Conservation (phyloP, 1,284 basidiomycete species). For the Marasmius oreades region DNA sequence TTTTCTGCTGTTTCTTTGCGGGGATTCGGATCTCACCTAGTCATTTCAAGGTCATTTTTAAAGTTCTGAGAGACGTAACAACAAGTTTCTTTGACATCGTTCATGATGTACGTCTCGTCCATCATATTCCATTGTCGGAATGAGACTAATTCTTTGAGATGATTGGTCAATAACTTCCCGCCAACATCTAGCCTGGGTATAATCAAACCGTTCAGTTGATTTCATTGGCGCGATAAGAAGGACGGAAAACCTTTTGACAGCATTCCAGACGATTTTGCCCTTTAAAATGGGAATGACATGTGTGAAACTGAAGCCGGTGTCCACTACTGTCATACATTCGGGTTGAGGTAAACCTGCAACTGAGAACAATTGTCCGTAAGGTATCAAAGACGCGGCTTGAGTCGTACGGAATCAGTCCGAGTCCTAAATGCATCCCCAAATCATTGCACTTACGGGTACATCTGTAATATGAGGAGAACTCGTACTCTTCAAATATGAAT, state of each 20-base stretch:
- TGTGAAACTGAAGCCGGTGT: constrained; percentile 91
- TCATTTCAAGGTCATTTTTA: constrained; percentile 70
- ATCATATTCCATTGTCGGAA: constrained; percentile 98
- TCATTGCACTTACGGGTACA: constrained; percentile 65
- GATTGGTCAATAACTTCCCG: constrained; percentile 92
- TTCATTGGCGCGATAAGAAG: constrained; percentile 3
- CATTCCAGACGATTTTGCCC: constrained; percentile 72
- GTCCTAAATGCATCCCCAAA: not conserved
- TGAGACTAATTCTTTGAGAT: constrained; percentile 89
- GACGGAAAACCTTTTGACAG: constrained; percentile 67
- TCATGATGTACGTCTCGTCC: constrained; percentile 92
- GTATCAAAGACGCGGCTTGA: constrained; percentile 75
- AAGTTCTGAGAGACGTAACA: constrained; percentile 85
- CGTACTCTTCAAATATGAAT: constrained; percentile 95
- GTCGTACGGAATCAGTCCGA: constrained; percentile 15
- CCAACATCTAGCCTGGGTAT: constrained; percentile 80
- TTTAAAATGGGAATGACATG: constrained; percentile 85
- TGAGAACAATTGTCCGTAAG: constrained; percentile 64
- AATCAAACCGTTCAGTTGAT: constrained; percentile 3
- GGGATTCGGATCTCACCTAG: constrained; percentile 53
- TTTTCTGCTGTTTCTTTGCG: no score
- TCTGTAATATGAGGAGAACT: constrained; percentile 81
- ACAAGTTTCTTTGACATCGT: constrained; percentile 84
- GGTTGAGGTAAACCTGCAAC: constrained; percentile 47
- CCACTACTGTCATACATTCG: constrained; percentile 81